Percentiles rank a stretch among this genome's conserved stretches.
phyloP scores from a whole-genome alignment of 2,329 filamentous ascomycete genomes.

The Aspergillus pseudoglaucus region DNA sequence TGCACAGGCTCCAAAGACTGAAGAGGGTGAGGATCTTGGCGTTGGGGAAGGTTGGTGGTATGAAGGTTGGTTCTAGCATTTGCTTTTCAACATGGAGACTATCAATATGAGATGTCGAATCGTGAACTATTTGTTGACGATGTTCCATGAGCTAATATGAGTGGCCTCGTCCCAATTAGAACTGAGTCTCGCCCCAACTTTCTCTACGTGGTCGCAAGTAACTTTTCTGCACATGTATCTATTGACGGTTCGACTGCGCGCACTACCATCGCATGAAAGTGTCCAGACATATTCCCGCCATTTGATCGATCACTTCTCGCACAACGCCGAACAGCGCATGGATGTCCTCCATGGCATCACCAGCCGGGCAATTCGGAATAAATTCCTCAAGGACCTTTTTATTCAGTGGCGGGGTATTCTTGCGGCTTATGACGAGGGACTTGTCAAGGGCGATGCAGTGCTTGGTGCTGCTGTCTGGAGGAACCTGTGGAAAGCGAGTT shows the following conservation, averaged over 20 bases:
- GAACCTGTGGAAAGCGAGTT: constrained; percentile 75
- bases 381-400: constrained; percentile 77
- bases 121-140: not conserved
- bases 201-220: constrained; percentile 92
- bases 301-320: constrained; percentile 83
- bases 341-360: constrained; percentile 43
- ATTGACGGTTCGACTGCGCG: constrained; percentile 73
- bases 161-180: constrained; percentile 43
- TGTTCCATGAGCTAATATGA: not conserved
- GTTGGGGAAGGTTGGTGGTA: constrained; percentile 74
- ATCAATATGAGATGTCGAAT: not conserved
- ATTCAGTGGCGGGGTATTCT: constrained; percentile 85
- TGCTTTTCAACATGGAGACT: not conserved
- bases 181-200: constrained; percentile 74
- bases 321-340: constrained; percentile 64
- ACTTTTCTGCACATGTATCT: constrained; percentile 97
- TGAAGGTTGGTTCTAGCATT: constrained; percentile 50
- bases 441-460: constrained; percentile 42
- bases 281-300: constrained; percentile 79
- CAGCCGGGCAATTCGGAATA: constrained; percentile 50
- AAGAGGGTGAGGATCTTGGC: constrained; percentile 77
- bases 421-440: constrained; percentile 53
- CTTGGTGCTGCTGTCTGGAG: constrained; percentile 72
- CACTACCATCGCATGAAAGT: constrained; percentile 59
- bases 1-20: constrained; percentile 62